These are phyloP conservation scores for Typha latifolia DNA, from an alignment of 176 grass and related monocot genomes.

Conservation along the genomic window DNA sequence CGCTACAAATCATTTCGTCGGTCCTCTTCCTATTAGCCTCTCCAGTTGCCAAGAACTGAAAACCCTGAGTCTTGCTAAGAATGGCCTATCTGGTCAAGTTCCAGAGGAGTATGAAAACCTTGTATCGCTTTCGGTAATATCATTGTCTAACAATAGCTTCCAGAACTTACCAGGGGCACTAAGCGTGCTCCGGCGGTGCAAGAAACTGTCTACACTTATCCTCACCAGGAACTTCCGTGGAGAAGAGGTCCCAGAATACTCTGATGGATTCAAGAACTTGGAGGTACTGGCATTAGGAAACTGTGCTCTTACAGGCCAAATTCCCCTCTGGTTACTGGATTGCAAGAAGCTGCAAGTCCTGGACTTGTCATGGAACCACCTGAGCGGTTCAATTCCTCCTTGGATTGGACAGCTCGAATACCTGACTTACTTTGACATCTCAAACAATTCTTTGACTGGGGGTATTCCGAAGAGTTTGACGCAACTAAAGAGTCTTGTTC, in stretches of 20 bases:
- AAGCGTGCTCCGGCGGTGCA: slow-evolving; percentile 32
- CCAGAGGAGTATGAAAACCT: slow-evolving; percentile 38
- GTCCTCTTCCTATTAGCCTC: slow-evolving; percentile 48
- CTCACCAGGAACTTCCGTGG: slow-evolving; percentile 77
- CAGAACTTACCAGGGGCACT: slow-evolving; percentile 59
- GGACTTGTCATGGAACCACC: slow-evolving; percentile 90
- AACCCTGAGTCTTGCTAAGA: slow-evolving; percentile 83
- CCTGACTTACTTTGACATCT: slow-evolving; percentile 82
- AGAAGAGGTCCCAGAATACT: slow-evolving; percentile 45
- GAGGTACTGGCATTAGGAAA: slow-evolving; percentile 75
- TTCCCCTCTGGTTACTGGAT: slow-evolving; percentile 47
- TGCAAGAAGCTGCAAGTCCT: slow-evolving; percentile 81
- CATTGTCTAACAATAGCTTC: slow-evolving; percentile 89
- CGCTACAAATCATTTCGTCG: slow-evolving; percentile 62
- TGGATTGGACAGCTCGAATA: slow-evolving; percentile 62
- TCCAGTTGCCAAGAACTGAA: slow-evolving; percentile 46
- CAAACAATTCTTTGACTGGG: slow-evolving; percentile 74
- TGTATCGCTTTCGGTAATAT: slow-evolving; percentile 49
- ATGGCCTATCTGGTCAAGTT: slow-evolving; percentile 54
- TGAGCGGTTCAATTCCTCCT: slow-evolving; percentile 41
- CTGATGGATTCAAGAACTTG: slow-evolving; percentile 39
- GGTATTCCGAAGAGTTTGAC: slow-evolving; percentile 68
- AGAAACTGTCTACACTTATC: slow-evolving; percentile 71
- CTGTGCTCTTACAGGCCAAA: slow-evolving; percentile 54
- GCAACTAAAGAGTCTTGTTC: slow-evolving; percentile 61